Conservation (phyloP, 495 filamentous ascomycete genomes). For the Penicillium manginii region DNA sequence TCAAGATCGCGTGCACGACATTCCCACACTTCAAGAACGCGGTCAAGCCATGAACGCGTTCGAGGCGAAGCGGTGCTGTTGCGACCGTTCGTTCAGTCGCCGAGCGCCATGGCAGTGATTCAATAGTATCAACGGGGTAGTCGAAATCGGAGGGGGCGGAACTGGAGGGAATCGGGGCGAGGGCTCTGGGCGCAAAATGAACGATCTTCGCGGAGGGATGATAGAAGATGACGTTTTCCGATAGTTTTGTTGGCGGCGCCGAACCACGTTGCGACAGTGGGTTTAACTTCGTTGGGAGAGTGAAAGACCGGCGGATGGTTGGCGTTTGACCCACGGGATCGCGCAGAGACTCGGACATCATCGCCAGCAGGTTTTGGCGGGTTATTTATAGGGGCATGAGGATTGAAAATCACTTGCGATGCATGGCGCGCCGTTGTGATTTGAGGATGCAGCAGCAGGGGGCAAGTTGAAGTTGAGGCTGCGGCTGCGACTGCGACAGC, state of each 20-base stretch:
- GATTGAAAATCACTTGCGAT: slow-evolving; percentile 9
- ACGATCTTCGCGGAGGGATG: slow-evolving; percentile 69
- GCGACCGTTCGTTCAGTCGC: slow-evolving; percentile 81
- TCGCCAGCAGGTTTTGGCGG: slow-evolving; percentile 4
- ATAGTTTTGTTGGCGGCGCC: slow-evolving; percentile 34
- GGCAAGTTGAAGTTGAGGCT: background rate
- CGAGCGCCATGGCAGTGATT: slow-evolving; percentile 72
- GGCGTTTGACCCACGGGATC: slow-evolving; percentile 40
- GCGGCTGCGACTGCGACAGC: background rate
- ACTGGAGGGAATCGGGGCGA: slow-evolving; percentile 46
- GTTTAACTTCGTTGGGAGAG: slow-evolving; percentile 57
- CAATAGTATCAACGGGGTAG: slow-evolving; percentile 47
- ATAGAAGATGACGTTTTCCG: slow-evolving; percentile 72
- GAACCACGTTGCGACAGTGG: slow-evolving; percentile 37
- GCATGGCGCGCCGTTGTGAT: slow-evolving; percentile 11
- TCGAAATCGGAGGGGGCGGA: slow-evolving; percentile 50
- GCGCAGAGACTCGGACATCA: slow-evolving; percentile 44
- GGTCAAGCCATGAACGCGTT: slow-evolving; percentile 77
- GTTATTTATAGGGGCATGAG: slow-evolving; percentile 26
- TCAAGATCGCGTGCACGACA: slow-evolving; percentile 80
- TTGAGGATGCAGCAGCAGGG: background rate
- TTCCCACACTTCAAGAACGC: slow-evolving; percentile 83
- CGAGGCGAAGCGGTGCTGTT: slow-evolving; percentile 76
- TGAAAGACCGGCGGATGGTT: slow-evolving; percentile 59
- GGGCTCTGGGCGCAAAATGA: slow-evolving; percentile 56